Base-by-base conservation (phyloP, 495 filamentous ascomycete species). In the Collariella sp. region DNA sequence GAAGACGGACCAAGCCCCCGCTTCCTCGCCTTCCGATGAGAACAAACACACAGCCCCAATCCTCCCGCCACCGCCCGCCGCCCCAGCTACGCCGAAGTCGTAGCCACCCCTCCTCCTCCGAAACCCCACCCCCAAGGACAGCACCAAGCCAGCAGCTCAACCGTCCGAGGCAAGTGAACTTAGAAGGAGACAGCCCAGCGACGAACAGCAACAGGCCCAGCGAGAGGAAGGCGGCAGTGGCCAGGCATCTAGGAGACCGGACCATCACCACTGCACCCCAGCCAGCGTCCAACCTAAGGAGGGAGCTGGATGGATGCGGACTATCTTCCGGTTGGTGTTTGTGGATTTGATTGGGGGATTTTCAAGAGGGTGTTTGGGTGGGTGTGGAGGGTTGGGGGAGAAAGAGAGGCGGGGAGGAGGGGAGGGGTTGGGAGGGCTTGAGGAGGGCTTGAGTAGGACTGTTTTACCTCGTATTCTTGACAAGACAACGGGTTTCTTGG, bases 321-420 rank as follows among this genome's bases (percentile, higher is more conserved):
- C 64, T 12, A 62, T 69, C 33, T 58, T 67, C 44, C 39, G 56
- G 19, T 16, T 68, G 10, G 20, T 70, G 5, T 66, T 70, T 55
- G 63, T 70, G 20, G 63, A 69, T 34, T 59, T 55, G 43, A 52
- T 70, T 16, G 64, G 64, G 62, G 62, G 12, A 42, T 68, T 38
- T 40, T 70, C 42, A 62, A 34, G 58, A 59, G 46, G 33, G 51
- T 68, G 19, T 61, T 47, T 39, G 61, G 58, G 31, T 35, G 20
- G 38, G 46, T 48, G 9, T 26, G 26, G 26, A 31, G 26, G 26
- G 9, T 39, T 16, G 35, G 19, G 3, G 4, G 42, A 13, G 18
- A 36, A 36, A 1, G n/a, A 1, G 46, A 31, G 2, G n/a, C 3
- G 46, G 15, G 39, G 31, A 16, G 12, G 31, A 10, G 1, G 10